phyloP scores from a whole-genome alignment of 768 basidiomycete genomes.

The Amanita molliuscula region DNA sequence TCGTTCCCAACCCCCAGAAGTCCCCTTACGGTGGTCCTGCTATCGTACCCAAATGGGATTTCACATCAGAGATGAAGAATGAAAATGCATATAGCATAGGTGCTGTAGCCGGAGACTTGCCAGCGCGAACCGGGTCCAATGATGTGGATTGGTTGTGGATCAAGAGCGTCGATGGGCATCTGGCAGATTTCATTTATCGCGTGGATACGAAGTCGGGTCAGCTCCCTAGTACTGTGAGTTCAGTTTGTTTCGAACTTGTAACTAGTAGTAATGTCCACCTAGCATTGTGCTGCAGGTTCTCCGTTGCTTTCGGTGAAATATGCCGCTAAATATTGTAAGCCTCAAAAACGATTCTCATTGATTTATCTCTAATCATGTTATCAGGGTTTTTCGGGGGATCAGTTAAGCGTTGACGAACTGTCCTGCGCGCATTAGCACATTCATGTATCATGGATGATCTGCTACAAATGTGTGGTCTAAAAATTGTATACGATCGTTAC shows the following conservation, averaged over 20 bases:
- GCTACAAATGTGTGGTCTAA: too few species aligned
- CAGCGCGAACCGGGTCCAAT: constrained; percentile 26
- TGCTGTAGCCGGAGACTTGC: constrained; percentile 28
- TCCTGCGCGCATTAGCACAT: too few species aligned
- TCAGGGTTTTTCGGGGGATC: not conserved
- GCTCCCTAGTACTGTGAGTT: constrained; percentile 37
- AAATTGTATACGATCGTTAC: not conserved
- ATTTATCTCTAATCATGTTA: not conserved
- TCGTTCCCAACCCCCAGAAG: constrained; percentile 35
- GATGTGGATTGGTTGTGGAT: constrained; percentile 52
- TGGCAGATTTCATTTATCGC: constrained; percentile 43
- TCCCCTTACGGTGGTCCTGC: constrained; percentile 14
- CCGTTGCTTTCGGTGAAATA: constrained; percentile 38
- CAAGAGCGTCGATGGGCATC: constrained; percentile 30
- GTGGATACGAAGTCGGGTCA: constrained; percentile 43
- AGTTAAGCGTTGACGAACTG: not conserved
- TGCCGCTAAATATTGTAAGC: constrained; percentile 41
- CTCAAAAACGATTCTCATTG: not conserved
- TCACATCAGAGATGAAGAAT: constrained; percentile 32
- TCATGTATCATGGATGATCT: too few species aligned
- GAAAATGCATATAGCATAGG: constrained; percentile 36
- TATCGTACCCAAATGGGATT: constrained; percentile 45
- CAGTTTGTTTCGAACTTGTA: not conserved
- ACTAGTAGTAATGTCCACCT: not conserved
- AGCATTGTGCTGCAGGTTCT: constrained; percentile 29